Percentiles rank a stretch among this genome's conserved stretches.
Evolutionary conservation across 2,329 filamentous ascomycete genomes (phyloP).

Genomic region (Apiospora aurea): DNA sequence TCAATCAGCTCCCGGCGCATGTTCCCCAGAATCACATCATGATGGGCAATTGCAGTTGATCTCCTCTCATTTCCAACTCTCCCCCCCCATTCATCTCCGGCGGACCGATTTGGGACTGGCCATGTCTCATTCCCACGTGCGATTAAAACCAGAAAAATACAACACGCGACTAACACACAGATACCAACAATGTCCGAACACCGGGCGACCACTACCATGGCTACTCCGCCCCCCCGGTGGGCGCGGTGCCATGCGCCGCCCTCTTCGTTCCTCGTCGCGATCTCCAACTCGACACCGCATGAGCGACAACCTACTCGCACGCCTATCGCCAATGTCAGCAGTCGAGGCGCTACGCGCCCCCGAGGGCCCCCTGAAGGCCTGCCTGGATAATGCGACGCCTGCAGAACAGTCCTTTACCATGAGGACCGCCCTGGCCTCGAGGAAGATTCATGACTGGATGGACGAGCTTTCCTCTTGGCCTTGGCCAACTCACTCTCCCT

Average conservation of each 20-base stretch:
- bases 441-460: conserved; percentile 76
- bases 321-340: conserved; percentile 66
- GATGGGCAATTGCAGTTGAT: conserved; percentile 22
- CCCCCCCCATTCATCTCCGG: conserved; percentile 1
- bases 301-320: conserved; percentile 66
- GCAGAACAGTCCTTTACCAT: conserved; percentile 76
- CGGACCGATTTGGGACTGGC: conserved; percentile 14
- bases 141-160: neutral
- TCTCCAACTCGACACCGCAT: conserved; percentile 54
- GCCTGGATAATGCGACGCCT: conserved; percentile 67
- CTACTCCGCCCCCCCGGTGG: conserved; percentile 43
- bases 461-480: conserved; percentile 70
- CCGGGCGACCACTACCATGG: conserved; percentile 31
- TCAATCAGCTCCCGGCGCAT: neutral
- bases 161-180: conserved; percentile 36
- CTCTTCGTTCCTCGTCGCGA: conserved; percentile 47
- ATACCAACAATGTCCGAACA: conserved; percentile 43
- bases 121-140: conserved; percentile 27
- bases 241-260: conserved; percentile 45
- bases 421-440: conserved; percentile 73
- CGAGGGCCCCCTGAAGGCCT: conserved; percentile 60
- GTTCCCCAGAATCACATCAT: conserved; percentile 5
- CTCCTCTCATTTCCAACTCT: neutral
- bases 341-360: conserved; percentile 65
- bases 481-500: conserved; percentile 59